phyloP scores from a whole-genome alignment of 768 basidiomycete species.

The Naganishia vishniacii region DNA sequence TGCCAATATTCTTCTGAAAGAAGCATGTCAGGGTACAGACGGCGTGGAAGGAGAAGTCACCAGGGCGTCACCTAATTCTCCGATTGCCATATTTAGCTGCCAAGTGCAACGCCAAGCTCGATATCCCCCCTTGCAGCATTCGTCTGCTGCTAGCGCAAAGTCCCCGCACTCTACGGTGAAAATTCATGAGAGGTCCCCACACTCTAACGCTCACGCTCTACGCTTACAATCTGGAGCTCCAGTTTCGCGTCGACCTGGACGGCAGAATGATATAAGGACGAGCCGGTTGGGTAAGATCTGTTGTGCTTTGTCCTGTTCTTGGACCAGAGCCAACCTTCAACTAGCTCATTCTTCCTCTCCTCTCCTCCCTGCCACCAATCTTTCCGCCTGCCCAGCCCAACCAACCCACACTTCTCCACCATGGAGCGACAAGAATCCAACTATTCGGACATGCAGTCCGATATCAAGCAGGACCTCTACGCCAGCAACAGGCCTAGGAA shows the following conservation, averaged over 20 bases:
- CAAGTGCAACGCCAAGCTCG: not conserved
- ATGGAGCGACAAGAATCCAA: slow-evolving; percentile 28
- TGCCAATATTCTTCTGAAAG: not conserved
- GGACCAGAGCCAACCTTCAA: slow-evolving; percentile 2
- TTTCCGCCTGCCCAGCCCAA: not conserved
- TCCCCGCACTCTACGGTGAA: not conserved
- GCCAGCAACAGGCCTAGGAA: slow-evolving; percentile 5
- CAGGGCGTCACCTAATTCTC: not conserved
- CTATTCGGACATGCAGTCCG: slow-evolving; percentile 24
- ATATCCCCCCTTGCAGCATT: not conserved
- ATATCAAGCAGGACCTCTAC: slow-evolving; percentile 13
- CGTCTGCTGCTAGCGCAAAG: not conserved
- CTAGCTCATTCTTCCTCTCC: slow-evolving; percentile 2
- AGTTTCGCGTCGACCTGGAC: not conserved
- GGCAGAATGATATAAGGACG: slow-evolving; percentile 15
- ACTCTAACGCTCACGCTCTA: too few species aligned
- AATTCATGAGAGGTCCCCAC: too few species aligned
- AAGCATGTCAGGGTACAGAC: not conserved
- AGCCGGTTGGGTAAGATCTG: slow-evolving; percentile 1
- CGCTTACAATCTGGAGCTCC: slow-evolving; percentile 8
- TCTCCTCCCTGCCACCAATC: not conserved
- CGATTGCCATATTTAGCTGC: not conserved
- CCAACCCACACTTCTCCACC: not conserved
- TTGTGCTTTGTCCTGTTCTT: not conserved
- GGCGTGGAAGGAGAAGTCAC: too few species aligned